Base-by-base conservation (phyloP, 805 yeast species). In the Torulaspora franciscae region DNA sequence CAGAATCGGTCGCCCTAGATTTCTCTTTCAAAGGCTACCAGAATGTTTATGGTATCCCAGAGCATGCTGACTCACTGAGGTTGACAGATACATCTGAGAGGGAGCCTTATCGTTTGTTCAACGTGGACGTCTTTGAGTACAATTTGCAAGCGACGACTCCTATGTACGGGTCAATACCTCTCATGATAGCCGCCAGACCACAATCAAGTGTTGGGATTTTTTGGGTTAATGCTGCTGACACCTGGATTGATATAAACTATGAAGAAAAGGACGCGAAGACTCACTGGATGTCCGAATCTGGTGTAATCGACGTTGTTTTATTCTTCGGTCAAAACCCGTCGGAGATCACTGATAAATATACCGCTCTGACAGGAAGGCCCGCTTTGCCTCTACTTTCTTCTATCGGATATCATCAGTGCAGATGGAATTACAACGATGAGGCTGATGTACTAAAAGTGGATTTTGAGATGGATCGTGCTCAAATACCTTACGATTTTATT, bases 351-450 rank as follows among this genome's bases (percentile, higher is more conserved):
- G 58, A 70, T 33, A 71, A 79, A 27, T 91, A 84, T 62, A 83
- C 88, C 1, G 53, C 62, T 2, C 63, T 93, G 13, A 82, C 95
- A 0, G 99, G 99, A 0, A 75, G 68, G 46, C 73, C 89, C 0
- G 64, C 72, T 6, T 65, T 93, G 8, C 99, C 99, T 1, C 84
- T 80, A 51, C 51, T 81, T 34, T 85, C 89, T 56, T 72, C 96
- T 0, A 64, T 89, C 10, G 98, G 95, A 0, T 87, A 93, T 61
- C 98, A 93, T 61, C 99, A 93, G 66, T 91, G 96, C 61, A 76
- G 98, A 58, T 93, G 99, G 99, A 93, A 93, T 64, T 93, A 93
- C 67, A 86, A 87, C 60, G 90, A 85, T 55, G 90, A 86, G 59
- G 73, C 73, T 8, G 99, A 93, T 65, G 91, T 93, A 1, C 65